Evolutionary conservation across 1,284 basidiomycete species (phyloP), one percentile per base, ranked within the genome.

Genomic region (Cryptococcus floricola): DNA sequence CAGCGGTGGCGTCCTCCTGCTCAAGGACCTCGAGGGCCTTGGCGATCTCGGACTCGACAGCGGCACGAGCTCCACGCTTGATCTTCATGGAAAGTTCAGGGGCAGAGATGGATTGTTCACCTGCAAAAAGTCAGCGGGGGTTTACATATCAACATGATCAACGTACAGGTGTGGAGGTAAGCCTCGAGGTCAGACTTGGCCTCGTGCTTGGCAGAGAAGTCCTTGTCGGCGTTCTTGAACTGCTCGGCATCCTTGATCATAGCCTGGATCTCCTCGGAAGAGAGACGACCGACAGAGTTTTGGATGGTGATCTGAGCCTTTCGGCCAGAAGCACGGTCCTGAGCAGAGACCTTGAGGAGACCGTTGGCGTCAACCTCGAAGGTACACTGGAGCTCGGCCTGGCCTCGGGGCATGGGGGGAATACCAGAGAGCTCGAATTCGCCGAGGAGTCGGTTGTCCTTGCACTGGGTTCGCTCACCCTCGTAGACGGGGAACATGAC

Each of bases 291-390:
- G 84, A 97, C 96, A 83, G 96, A 92, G 79, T 97, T 97, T 76
- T 91, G 95, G 81, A 97, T 96, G 68, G 91, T 96, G 80, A 97
- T 96, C 71, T 88, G 87, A 52, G 54, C 58, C 8, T 65, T 70
- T 59, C 97, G 97, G 72, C 96, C 95, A 64, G 95, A 96, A 34
- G 92, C 94, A 85, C 97, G 98, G 82, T 98, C 95, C 57, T 88
- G 82, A 39, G 95, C 94, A 65, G 64, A 66, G 70, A 98, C 95
- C 80, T 96, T 97, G 69, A 98, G 79, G 78, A 97, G 96, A 83
- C 91, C 91, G 81, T 97, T 97, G 76, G 95, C 94, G 74, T 98
- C 95, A 63, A 98, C 92, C 72, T 98, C 95, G 81, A 98, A 98
- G 59, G 92, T 95, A 78, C 97, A 93, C 80, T 96, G 94, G 71